Evolutionary conservation across 2,329 filamentous ascomycete genomes (phyloP).

Genomic region (Ascochyta koolunga): DNA sequence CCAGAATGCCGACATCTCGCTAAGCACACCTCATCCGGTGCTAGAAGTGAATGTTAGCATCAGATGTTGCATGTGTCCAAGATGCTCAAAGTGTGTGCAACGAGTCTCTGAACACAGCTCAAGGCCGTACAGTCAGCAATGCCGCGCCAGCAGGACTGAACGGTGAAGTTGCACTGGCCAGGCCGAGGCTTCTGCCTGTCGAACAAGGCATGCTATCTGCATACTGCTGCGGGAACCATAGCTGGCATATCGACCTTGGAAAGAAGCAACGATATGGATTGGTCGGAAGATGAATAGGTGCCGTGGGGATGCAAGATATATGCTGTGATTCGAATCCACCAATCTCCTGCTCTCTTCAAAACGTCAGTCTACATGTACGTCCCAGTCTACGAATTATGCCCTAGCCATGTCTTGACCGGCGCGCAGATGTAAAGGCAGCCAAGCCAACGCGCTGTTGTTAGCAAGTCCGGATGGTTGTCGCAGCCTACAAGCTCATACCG

Average conservation of each 20-base stretch:
- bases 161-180: background rate
- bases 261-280: background rate
- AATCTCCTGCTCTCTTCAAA: background rate
- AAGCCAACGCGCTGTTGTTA: background rate
- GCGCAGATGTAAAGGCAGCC: background rate
- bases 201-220: background rate
- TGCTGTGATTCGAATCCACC: background rate
- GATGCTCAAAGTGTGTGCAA: background rate
- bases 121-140: constrained; percentile 2
- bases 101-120: constrained; percentile 1
- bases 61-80: background rate
- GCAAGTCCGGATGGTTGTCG: background rate
- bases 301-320: background rate
- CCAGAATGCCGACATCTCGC: constrained; percentile 4
- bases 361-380: background rate
- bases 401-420: background rate
- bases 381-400: constrained; percentile 1
- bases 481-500: background rate
- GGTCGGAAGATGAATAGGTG: background rate
- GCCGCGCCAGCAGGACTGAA: background rate
- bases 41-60: constrained; percentile 1
- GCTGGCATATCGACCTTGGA: background rate
- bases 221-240: background rate
- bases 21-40: background rate
- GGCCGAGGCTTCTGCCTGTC: background rate